Conservation (phyloP, 371 early-diverging fungal genomes). For the Mortierella sp. region DNA sequence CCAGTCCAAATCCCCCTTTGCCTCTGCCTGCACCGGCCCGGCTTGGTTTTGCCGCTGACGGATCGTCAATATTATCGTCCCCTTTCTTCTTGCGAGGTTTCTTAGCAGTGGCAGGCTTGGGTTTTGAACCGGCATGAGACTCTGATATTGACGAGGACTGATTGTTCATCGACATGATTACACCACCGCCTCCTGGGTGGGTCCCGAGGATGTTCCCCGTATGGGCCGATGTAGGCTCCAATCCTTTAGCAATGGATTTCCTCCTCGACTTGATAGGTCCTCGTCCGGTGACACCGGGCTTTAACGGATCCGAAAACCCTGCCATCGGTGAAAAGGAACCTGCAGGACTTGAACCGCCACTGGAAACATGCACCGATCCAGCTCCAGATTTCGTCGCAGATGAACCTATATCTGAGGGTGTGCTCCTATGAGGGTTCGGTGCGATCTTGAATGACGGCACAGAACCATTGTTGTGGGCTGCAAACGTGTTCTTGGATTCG, state of each 20-base stretch:
- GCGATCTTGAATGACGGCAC: slow-evolving; percentile 13
- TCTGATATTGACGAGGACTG: slow-evolving; percentile 11
- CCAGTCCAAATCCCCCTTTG: slow-evolving; percentile 45
- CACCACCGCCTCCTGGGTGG: slow-evolving; percentile 3
- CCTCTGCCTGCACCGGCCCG: slow-evolving; percentile 42
- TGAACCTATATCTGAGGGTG: slow-evolving; percentile 8
- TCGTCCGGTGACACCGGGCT: slow-evolving; percentile 48
- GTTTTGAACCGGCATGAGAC: slow-evolving; percentile 17
- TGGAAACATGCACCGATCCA: slow-evolving; percentile 11
- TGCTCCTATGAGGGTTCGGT: slow-evolving; percentile 3
- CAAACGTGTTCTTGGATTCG: slow-evolving; percentile 8
- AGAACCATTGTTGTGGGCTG: slow-evolving; percentile 11
- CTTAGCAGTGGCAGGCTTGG: slow-evolving; percentile 22
- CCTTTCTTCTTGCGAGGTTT: slow-evolving; percentile 51
- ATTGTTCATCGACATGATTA: not conserved
- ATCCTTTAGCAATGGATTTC: slow-evolving; percentile 51
- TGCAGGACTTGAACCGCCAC: slow-evolving; percentile 15
- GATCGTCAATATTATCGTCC: slow-evolving; percentile 16
- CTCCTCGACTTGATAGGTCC: slow-evolving; percentile 54
- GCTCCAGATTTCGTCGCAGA: slow-evolving; percentile 16
- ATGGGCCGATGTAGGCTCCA: slow-evolving; percentile 38
- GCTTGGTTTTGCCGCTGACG: not conserved
- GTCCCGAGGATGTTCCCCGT: slow-evolving; percentile 23
- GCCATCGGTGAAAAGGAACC: slow-evolving; percentile 29
- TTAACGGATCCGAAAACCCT: slow-evolving; percentile 34